Base-by-base conservation (phyloP, 495 filamentous ascomycete species). In the Aspergillus sclerotiicarbonarius region DNA sequence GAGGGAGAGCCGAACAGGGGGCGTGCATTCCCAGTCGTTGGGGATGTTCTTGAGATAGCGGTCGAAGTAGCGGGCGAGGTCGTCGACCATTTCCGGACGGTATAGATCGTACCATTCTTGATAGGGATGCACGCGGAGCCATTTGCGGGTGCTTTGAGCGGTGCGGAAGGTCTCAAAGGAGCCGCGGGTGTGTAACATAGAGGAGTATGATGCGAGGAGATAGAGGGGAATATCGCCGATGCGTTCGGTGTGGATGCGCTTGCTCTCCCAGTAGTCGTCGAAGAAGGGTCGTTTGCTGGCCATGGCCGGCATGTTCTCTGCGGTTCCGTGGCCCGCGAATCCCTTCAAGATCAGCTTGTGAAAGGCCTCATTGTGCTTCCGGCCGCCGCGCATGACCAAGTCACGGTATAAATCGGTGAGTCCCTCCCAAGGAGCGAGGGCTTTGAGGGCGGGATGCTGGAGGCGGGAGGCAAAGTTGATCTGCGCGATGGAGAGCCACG, bases 391-490 rank as follows among this genome's bases (percentile, higher is more conserved):
- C 6, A 52, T 48, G 3, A 56, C 6, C 32, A 58, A 51, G 1
- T 78, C 68, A 4, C 62, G 30, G 51, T 75, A 76, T 10, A 66
- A 56, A 54, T 80, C 73, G 0, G 59, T 62, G 29, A 66, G 57
- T 0, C 70, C 70, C 53, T 78, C 75, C 73, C 73, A 76, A 1
- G 75, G 75, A 12, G 74, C 66, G 16, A 78, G 74, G 0, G 70
- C 70, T 6, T 67, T 68, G 6, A 80, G 69, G 35, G 65, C 60
- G 13, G 73, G 71, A 15, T 72, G 74, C 13, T 57, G 45, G 13
- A 66, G 47, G 0, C 67, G 63, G 4, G 75, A 71, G 33, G 69
- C 69, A 43, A 66, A 63, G 63, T 73, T 71, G 19, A 62, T 12
- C 52, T 78, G 75, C 12, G 64, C 66, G 15, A 69, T 71, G 25